These are phyloP conservation scores for Fragosphaeria purpurea DNA, from an alignment of 2,329 filamentous ascomycete genomes.

Conservation along the genomic window DNA sequence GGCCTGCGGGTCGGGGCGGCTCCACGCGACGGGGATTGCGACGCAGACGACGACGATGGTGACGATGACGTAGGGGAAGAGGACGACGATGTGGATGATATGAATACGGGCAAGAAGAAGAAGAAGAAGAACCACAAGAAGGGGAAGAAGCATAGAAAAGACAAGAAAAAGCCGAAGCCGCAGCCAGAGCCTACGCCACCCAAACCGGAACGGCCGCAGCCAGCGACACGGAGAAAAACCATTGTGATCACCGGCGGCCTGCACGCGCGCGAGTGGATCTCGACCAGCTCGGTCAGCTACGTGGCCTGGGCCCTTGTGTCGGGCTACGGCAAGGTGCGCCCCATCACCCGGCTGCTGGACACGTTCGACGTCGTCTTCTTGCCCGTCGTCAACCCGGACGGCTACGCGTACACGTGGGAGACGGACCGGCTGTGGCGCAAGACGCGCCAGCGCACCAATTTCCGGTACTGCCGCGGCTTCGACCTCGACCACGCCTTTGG, in stretches of 20 bases:
- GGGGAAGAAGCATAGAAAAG: not conserved
- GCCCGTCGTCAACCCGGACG: constrained; percentile 85
- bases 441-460: constrained; percentile 72
- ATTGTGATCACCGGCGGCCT: constrained; percentile 61
- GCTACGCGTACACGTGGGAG: constrained; percentile 89
- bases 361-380: constrained; percentile 83
- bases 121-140: not conserved
- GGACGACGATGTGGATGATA: not conserved
- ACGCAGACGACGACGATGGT: constrained; percentile 13
- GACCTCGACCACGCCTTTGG: constrained; percentile 84
- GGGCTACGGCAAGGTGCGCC: constrained; percentile 61
- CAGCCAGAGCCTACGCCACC: not conserved
- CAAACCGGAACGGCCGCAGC: constrained; percentile 2
- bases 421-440: constrained; percentile 91
- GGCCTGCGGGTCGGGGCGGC: constrained; percentile 61
- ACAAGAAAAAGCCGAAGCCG: not conserved
- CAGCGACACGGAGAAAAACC: constrained; percentile 14
- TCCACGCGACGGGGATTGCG: constrained; percentile 14
- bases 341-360: constrained; percentile 68
- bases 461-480: constrained; percentile 75
- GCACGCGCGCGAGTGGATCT: constrained; percentile 97
- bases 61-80: constrained; percentile 1
- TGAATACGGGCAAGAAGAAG: not conserved
- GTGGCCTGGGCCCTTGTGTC: constrained; percentile 82
- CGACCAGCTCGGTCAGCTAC: constrained; percentile 82